These are phyloP conservation scores for Salicornia ramosissima DNA, from an alignment of 148 eudicot species.

Conservation along the genomic window DNA sequence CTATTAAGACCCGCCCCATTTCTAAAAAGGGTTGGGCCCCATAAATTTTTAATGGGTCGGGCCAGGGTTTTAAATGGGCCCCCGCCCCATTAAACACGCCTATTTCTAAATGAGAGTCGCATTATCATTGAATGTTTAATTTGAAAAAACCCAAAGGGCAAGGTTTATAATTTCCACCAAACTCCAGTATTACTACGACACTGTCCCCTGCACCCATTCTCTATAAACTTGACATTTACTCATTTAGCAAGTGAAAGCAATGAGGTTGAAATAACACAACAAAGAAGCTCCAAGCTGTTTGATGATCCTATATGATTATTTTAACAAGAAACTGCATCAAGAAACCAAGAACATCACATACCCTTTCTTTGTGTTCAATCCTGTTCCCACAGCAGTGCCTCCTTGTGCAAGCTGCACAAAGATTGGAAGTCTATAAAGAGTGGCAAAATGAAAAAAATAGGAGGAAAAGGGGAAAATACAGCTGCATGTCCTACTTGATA, in stretches of 20 bases:
- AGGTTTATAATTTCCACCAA: background rate
- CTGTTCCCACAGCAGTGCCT: constrained; percentile 98
- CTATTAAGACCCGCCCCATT: too few relatives aligned
- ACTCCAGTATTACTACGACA: too few relatives aligned
- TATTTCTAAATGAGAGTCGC: background rate
- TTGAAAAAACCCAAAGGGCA: background rate
- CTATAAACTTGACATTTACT: background rate
- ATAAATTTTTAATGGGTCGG: too few relatives aligned
- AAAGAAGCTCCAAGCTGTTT: background rate
- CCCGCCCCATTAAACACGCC: too few relatives aligned
- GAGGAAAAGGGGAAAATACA: background rate
- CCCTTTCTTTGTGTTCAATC: constrained; percentile 98
- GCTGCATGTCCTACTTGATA: constrained; percentile 80
- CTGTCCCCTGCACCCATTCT: too few relatives aligned
- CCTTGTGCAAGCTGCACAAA: constrained; percentile 93
- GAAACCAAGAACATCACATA: constrained; percentile 21
- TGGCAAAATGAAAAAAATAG: constrained; percentile 5
- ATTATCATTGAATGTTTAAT: background rate
- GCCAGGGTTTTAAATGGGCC: too few relatives aligned
- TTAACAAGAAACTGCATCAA: background rate
- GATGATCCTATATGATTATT: background rate
- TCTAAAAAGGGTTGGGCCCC: too few relatives aligned
- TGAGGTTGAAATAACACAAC: background rate
- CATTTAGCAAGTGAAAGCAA: background rate
- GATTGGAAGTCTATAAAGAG: background rate